phyloP scores from a whole-genome alignment of 1,284 basidiomycete species.

The Hymenochaete sp. region DNA sequence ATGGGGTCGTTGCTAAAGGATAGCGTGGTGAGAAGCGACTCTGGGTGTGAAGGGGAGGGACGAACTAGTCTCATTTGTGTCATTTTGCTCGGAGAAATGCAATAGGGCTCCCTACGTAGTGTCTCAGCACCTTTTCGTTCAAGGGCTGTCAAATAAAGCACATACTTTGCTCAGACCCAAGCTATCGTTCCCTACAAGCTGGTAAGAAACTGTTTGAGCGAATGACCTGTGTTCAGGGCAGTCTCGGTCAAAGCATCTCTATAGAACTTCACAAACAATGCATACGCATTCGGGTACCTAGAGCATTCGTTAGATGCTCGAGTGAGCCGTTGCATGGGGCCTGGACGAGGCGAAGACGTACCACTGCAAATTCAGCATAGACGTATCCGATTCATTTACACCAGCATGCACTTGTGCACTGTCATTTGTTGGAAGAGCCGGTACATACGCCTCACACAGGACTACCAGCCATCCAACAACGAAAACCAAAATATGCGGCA shows the following conservation, averaged over 20 bases:
- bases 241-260: conserved; percentile 11
- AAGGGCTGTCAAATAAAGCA: conserved; percentile 1
- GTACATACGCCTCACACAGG: conserved; percentile 44
- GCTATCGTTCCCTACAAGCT: conserved; percentile 43
- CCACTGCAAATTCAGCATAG: conserved; percentile 57
- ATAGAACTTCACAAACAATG: conserved; percentile 4
- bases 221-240: conserved; percentile 34
- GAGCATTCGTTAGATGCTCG: background rate
- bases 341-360: conserved; percentile 38
- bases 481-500: background rate
- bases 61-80: conserved; percentile 26
- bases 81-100: conserved; percentile 62
- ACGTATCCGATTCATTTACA: conserved; percentile 47
- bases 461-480: conserved; percentile 7
- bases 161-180: conserved; percentile 45
- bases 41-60: conserved; percentile 29
- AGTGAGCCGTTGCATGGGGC: no score
- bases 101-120: conserved; percentile 58
- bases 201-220: conserved; percentile 47
- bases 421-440: conserved; percentile 63
- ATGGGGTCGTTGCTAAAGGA: conserved; percentile 61
- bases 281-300: conserved; percentile 11
- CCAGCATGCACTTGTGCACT: conserved; percentile 42
- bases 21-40: background rate
- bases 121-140: background rate